Base-by-base conservation (phyloP, 805 yeast species). In the Metschnikowia henanensis region DNA sequence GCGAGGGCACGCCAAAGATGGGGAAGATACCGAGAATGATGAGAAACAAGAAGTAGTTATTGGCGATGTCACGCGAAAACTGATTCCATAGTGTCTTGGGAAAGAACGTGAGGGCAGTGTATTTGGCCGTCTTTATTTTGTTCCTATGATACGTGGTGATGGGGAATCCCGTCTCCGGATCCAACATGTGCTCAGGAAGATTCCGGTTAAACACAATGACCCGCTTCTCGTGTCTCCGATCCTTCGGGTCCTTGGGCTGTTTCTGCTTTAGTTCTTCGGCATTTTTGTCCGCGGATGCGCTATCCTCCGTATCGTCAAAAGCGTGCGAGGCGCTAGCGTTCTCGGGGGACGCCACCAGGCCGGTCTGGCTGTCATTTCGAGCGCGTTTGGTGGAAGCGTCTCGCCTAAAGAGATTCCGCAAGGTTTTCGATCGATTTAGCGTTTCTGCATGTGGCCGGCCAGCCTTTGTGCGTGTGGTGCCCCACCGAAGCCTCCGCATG, bases 401-500 rank as follows among this genome's bases (percentile, higher is more conserved):
- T n/a, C 44, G 32, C 31, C 30, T 35, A 29, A 70, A 56, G 26
- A 70, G 52, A 8, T 77, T 73, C 56, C 74, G 73, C 33, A 85
- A 60, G 0, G 92, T 83, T 56, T 73, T 83, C 15, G 82, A 76
- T 51, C 91, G 68, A 6, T 75, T 75, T 12, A 79, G 66, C 35
- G 65, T 62, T 43, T 68, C 72, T 40, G 58, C 58, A 35, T 58
- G 52, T 18, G 94, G 91, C 36, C 75, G 73, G 7, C 95, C 95
- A 49, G 80, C 76, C 46, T 80, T 79, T 56, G 81, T 79, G 53
- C 96, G 76, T 52, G 85, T 88, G 3, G 97, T 91, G 46, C 97
- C 97, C 96, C 95, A 88, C 65, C 96, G 75, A 53, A 83, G 78
- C 56, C 95, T 76, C 52, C 84, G 81, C 80, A 86, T 84, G n/a